These are phyloP conservation scores for Lycium barbarum DNA, from an alignment of 257 asterid species.

Conservation along the genomic window DNA sequence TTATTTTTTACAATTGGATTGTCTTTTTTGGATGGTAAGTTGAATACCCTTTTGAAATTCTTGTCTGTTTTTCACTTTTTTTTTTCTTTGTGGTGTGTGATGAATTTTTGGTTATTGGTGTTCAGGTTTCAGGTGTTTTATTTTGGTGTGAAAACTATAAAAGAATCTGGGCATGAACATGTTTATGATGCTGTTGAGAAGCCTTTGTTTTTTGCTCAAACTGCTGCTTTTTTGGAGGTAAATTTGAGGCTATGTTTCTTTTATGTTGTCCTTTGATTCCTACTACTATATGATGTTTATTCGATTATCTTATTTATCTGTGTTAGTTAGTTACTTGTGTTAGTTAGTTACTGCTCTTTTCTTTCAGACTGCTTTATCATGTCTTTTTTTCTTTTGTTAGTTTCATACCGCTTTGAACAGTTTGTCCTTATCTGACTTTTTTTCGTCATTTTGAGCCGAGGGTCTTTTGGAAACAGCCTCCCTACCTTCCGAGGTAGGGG, in stretches of 20 bases:
- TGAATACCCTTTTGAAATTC: neutral
- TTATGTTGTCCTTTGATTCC: no score
- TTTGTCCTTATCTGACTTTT: no score
- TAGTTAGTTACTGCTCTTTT: no score
- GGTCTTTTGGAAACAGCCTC: no score
- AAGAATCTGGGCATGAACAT: slow-evolving; percentile 61
- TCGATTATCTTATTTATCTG: no score
- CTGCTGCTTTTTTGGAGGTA: slow-evolving; percentile 80
- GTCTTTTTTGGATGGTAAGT: slow-evolving; percentile 76
- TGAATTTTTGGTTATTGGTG: slow-evolving; percentile 19
- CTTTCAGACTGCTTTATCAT: no score
- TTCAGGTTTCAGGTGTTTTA: slow-evolving; percentile 70
- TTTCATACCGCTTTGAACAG: no score
- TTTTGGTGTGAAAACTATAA: slow-evolving; percentile 60
- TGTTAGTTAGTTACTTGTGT: no score
- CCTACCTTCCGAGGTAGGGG: no score
- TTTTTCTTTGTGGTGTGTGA: neutral
- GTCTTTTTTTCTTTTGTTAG: no score
- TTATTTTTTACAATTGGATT: slow-evolving; percentile 75
- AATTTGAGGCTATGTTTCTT: neutral
- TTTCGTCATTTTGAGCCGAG: no score
- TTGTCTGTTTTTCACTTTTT: neutral
- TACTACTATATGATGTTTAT: no score
- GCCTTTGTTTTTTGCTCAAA: slow-evolving; percentile 79
- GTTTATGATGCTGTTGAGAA: slow-evolving; percentile 79